Evolutionary conservation across 768 basidiomycete species (phyloP), one percentile per base, ranked within the genome.

Genomic region (Kwoniella botswanensis): DNA sequence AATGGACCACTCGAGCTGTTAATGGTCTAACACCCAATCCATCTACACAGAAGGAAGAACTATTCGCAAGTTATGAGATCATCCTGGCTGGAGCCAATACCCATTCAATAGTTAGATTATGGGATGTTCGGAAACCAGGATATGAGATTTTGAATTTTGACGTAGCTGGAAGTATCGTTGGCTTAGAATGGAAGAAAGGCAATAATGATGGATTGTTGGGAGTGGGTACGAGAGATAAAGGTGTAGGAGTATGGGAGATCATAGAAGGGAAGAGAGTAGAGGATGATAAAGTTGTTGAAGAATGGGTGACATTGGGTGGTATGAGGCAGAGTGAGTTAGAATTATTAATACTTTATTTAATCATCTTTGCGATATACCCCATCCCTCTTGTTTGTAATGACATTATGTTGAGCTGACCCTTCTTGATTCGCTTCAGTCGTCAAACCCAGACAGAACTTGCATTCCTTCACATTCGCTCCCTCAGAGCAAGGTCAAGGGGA

Each of bases 231-330:
- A 74, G 67, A 56, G 80, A 83, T 17, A 79, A 76, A 5, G 82
- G 82, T 17, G 79, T 83, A 13, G 60, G 74, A 6, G 24, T 80
- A 11, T 83, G 76, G 74, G 80, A 83, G 59, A 67, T 82, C 1
- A 58, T 82, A 2, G 65, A 69, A 29, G 79, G 81, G 12, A 64
- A 64, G 18, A 66, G 46, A 41, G 55, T 67, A 17, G 69, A 72
- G 18, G 67, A 68, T 17, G 71, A 65, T 0, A 44, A 70, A 9
- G 62, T 66, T 6, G 57, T 62, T 15, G 71, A 78, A 22, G 79
- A 77, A 41, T 78, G 76, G 76, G 55, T 68, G 4, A 74, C 67
- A 4, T 12, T 81, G 3, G 80, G 74, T 15, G 74, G 76, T 0
- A 72, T 74, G 68, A 67, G 72, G 53, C 74, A 76, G 42, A 63